Base-by-base conservation (phyloP, 2,329 filamentous ascomycete genomes). In the Calonectria henricotiae region DNA sequence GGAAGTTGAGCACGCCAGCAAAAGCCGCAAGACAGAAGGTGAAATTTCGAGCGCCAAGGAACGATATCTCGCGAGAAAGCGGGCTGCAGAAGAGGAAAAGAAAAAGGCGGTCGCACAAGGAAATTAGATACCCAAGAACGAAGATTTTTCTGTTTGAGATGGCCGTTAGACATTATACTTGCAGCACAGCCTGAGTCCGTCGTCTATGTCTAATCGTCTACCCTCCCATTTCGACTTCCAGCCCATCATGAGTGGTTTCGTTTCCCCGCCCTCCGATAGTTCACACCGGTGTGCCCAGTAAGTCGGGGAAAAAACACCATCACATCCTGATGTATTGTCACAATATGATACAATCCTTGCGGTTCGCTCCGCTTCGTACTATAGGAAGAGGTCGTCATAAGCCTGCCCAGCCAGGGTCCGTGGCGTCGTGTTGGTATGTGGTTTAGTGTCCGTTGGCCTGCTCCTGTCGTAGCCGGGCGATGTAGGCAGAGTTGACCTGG, bases 1-100 rank as follows among this genome's bases (percentile, higher is more conserved):
- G 73, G 87, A 89, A 71, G 78, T 91, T 23, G 91, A 94, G 81
- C 87, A 90, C 68, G 88, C 89, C 17, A 85, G 89, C 41, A 96
- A 96, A 88, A 93, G 91, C 75, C 88, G 90, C 77, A 96, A 96
- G 88, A 96, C 93, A 1, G 90, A 91, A 60, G 85, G 86, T 20
- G 93, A 96, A 62, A 92, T 96, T 71, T 92, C 89, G 77, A 92
- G 92, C 77, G 94, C 94, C 1, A 93, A 90, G 81, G 94, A 95
- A 82, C 86, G 94, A 75, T 96, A 95, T 81, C 85, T 96, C 65
- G 92, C 93, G 66, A 87, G 94, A 79, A 96, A 95, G 84, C 87
- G 85, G 77, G 92, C 93, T 68, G 92, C 91, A 1, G 93, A 93
- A 71, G 92, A 92, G 78, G 91, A 88, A 12, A 91, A 91, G 82